Base-by-base conservation (phyloP, 805 yeast genomes). In the Candida oleophila region DNA sequence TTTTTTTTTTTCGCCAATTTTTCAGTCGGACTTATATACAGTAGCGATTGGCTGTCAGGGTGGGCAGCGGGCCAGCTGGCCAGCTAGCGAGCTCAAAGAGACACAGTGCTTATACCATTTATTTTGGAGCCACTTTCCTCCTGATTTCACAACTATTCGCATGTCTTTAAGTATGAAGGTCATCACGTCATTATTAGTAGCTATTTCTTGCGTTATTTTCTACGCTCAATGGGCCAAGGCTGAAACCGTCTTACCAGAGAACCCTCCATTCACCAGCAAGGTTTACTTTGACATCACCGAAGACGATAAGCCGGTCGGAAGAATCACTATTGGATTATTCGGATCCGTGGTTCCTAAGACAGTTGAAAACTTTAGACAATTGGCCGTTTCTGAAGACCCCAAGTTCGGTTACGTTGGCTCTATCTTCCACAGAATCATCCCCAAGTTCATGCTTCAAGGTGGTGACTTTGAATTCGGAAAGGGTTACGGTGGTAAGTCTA, bases 201-300 rank as follows among this genome's bases (percentile, higher is more conserved):
- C 16, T 20, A 5, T 41, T 4, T 41, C 43, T 15, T 21, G 32
- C 11, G 16, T 42, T 19, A 15, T 42, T 22, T 34, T 16, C 34
- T 42, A 16, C 22, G 39, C 33, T 32, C 22, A 11, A 22, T 44
- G 46, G 30, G 47, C 49, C 33, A 45, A 43, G 25, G 45, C 49
- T 16, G 35, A 41, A 18, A 41, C 38, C 33, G 44, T 38, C 20
- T 51, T 49, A 11, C 50, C 43, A 21, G 51, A 74, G 38, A 65
- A 74, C 53, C 84, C 87, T 35, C 73, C 70, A 42, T 61, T 89
- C 64, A 89, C 96, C 49, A 79, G 82, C 63, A 83, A 82, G 68
- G 96, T 92, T 30, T 92, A 74, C 71, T 90, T 91, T 58, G 97
- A 92, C 63, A 73, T 91, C 53, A 75, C 81, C 55, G 91, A 89